phyloP scores from a whole-genome alignment of 2,329 filamentous ascomycete genomes.

The Exophiala aquamarina region DNA sequence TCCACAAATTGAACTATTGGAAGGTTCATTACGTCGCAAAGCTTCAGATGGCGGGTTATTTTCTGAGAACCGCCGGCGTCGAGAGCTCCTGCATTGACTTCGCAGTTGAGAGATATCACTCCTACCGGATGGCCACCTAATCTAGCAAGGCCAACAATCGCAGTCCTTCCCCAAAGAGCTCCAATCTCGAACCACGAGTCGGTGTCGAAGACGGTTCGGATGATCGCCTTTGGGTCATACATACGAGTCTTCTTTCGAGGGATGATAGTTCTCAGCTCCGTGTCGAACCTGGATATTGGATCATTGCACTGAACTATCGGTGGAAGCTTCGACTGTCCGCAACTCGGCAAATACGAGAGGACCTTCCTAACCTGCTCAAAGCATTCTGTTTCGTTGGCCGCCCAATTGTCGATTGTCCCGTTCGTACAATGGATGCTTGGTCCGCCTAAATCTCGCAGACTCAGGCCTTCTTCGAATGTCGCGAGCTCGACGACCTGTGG shows the following conservation, averaged over 20 bases:
- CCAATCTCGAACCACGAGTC: conserved; percentile 66
- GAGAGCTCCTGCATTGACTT: conserved; percentile 61
- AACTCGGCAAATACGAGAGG: conserved; percentile 59
- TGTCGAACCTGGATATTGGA: conserved; percentile 49
- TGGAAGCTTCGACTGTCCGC: conserved; percentile 52
- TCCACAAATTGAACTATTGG: conserved; percentile 65
- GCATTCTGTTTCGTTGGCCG: conserved; percentile 59
- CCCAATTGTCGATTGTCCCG: conserved; percentile 66
- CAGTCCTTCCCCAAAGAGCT: conserved; percentile 60
- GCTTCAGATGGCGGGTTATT: conserved; percentile 59
- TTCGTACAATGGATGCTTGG: conserved; percentile 64
- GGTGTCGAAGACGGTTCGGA: conserved; percentile 56
- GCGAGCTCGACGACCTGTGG: conserved; percentile 63
- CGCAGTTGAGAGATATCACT: conserved; percentile 61
- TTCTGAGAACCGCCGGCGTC: conserved; percentile 63
- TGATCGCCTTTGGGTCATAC: conserved; percentile 61
- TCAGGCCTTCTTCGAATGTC: conserved; percentile 64
- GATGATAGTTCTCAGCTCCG: conserved; percentile 55
- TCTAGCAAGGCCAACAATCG: conserved; percentile 61
- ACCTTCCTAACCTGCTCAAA: conserved; percentile 62
- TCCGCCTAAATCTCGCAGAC: conserved; percentile 60
- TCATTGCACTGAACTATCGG: conserved; percentile 51
- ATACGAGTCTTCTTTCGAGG: conserved; percentile 59
- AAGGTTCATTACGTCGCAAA: conserved; percentile 66
- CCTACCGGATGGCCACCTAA: conserved; percentile 59